Evolutionary conservation across 108 stramenopile genomes (phyloP).

Genomic region (Phaeodactylum tricornutum): DNA sequence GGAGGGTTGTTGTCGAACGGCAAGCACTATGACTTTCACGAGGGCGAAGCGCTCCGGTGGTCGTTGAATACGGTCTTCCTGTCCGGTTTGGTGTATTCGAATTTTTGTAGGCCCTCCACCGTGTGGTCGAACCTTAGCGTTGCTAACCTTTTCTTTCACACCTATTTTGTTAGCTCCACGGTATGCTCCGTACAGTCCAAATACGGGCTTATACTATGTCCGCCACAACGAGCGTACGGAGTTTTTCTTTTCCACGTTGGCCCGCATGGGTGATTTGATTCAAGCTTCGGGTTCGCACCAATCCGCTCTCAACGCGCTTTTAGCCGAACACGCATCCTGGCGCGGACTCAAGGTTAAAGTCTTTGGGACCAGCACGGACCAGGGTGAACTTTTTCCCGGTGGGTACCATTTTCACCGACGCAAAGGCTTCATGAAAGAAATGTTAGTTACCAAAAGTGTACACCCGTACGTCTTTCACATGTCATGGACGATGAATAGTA

Average conservation of each 20-base stretch:
- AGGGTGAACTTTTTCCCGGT: constrained; percentile 19
- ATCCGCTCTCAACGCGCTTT: constrained; percentile 42
- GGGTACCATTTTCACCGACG: constrained; percentile 16
- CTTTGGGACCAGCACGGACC: constrained; percentile 14
- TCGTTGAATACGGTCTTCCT: no score
- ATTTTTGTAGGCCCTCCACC: no score
- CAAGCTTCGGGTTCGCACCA: constrained; percentile 47
- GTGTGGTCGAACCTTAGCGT: no score
- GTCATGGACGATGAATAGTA: constrained; percentile 68
- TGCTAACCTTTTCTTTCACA: no score
- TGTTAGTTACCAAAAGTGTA: constrained; percentile 5
- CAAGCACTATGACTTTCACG: no score
- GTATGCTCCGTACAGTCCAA: constrained; percentile 17
- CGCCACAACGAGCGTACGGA: constrained; percentile 51
- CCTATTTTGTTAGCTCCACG: no score
- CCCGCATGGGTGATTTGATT: constrained; percentile 56
- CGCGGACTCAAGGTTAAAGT: constrained; percentile 63
- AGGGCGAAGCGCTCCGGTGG: no score
- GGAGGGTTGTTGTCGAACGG: no score
- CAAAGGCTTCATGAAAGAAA: constrained; percentile 15
- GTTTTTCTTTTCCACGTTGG: constrained; percentile 46
- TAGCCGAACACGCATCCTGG: constrained; percentile 54
- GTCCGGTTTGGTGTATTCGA: no score
- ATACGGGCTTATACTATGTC: constrained; percentile 63
- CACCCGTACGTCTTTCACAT: constrained; percentile 22